Evolutionary conservation across 148 eudicot genomes (phyloP), one percentile per base, ranked within the genome.

Genomic region (Agrostemma githago): DNA sequence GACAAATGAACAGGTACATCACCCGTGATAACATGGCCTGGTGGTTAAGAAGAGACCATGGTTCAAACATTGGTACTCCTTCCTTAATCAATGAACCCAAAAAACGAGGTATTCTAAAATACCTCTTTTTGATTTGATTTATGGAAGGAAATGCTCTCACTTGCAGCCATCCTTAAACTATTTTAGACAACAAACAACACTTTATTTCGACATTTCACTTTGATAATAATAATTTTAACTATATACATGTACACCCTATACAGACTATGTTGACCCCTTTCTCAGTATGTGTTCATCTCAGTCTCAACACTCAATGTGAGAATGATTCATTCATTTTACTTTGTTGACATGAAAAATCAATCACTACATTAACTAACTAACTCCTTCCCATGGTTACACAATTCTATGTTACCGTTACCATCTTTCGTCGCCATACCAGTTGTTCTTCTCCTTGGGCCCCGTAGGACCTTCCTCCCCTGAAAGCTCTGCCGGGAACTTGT

Each of bases 371-470:
- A 37, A 2, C 1, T 48, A 48, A 11, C 5, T 48, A 48, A 11
- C 10, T 38, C 17, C 20, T 39, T 40, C 19, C 46, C 40, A 39
- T 39, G 51, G 48, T 15, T 10, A 66, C 46, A 63, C 34, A 9
- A n/a, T n/a, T n/a, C n/a, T n/a, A n/a, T n/a, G n/a, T n/a, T 65
- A 8, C 21, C 65, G 2, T 19, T 85, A 91, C 79, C 89, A 91
- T 78, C 91, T 82, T 74, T 92, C 99, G 60, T 95, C 97, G 15
- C 92, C 97, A 20, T 71, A 46, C 99, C 99, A 95, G 59, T 92
- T 92, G 79, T 89, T 86, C 89, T 95, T 95, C 88, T 95, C 96
- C 85, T 95, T 95, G 0, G 99, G 99, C 37, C 99, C 99, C 19
- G 91, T 92, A 15, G 96, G 97, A 10, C 99, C 99, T 74, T 85